Conservation (phyloP, 306 rosid species). For the Sicyos edulis region DNA sequence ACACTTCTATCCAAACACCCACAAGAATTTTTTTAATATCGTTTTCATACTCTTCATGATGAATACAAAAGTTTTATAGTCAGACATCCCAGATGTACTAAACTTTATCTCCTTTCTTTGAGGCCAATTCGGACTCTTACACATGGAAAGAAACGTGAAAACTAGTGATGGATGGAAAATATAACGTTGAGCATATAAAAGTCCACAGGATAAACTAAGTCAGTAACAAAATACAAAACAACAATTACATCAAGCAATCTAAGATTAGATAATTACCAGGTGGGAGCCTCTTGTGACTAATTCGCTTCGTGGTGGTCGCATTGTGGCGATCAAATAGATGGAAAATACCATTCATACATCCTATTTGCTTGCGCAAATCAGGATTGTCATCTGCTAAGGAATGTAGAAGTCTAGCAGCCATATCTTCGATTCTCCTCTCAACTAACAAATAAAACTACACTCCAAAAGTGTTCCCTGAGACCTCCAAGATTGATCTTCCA, state of each 20-base stretch:
- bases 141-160: too few relatives aligned
- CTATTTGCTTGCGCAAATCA: slow-evolving; percentile 92
- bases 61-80: too few relatives aligned
- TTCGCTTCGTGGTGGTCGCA: slow-evolving; percentile 40
- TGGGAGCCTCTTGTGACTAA: slow-evolving; percentile 61
- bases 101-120: too few relatives aligned
- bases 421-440: slow-evolving; percentile 33
- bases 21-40: too few relatives aligned
- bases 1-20: too few relatives aligned
- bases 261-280: slow-evolving; percentile 33
- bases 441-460: not conserved
- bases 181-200: not conserved
- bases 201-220: not conserved
- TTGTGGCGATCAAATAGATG: slow-evolving; percentile 79
- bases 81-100: too few relatives aligned
- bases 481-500: slow-evolving; percentile 8
- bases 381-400: slow-evolving; percentile 89
- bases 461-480: not conserved
- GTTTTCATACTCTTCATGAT: too few relatives aligned
- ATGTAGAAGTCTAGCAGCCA: slow-evolving; percentile 90
- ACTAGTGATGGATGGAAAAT: too few relatives aligned
- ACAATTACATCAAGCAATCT: not conserved
- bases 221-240: not conserved
- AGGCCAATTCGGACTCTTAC: too few relatives aligned
- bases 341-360: slow-evolving; percentile 86